Evolutionary conservation across 1,139 yeast genomes (phyloP), one percentile per base, ranked within the genome.

Genomic region (Pichia terricola): DNA sequence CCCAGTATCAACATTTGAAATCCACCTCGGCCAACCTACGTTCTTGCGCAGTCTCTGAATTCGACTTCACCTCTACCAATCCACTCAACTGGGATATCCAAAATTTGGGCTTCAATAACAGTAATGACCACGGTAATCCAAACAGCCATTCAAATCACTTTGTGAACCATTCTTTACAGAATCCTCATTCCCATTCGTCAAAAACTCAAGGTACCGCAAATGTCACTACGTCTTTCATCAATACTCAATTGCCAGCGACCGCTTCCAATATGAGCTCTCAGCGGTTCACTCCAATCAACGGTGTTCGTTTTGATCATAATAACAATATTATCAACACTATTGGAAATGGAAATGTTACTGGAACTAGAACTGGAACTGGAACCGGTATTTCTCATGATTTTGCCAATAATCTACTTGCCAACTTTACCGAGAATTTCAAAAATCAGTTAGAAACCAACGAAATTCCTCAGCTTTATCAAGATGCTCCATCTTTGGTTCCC

Each of bases 11-110:
- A 6, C 26, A 26, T 27, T 36, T 45, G 8, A 32, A 8, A 4
- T 37, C 50, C 26, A 40, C 34, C 25, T 26, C 40, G 9, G 28
- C n/a, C 27, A 25, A 28, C n/a, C 27, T 47, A 5, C 42, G 42
- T 40, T 42, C 54, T 11, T 61, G 64, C 52, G 64, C 63, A 9
- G 62, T 61, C 28, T 58, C 55, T 38, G 61, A 59, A 31, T 58
- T 49, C 37, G 61, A 60, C 37, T 59, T 55, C 39, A 45, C 51
- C 3, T 45, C 49, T 31, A 41, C 55, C 8, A 58, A 55, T 37
- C 62, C 62, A 1, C 46, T 57, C 34, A 53, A 54, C 43, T 60
- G 64, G 64, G 59, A 60, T 41, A 40, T 59, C 11, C 45, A 50
- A 28, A 50, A 51, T 9, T 38, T 55, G 26, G 50, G 53, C 1